These are phyloP conservation scores for Ustilago trichophora DNA, from an alignment of 1,284 basidiomycete genomes.

Conservation along the genomic window DNA sequence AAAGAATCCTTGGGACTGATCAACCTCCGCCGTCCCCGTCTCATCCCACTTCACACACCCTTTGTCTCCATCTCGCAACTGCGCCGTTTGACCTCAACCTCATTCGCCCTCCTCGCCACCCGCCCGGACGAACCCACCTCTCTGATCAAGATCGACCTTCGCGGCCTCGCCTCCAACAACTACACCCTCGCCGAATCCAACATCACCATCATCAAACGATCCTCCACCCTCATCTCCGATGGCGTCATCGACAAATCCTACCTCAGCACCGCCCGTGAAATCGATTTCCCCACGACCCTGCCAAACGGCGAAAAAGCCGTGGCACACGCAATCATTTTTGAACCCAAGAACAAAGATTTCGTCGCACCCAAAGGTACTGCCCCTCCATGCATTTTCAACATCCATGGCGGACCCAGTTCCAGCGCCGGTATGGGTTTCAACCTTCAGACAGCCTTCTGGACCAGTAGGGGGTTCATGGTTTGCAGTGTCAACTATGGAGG, in stretches of 20 bases:
- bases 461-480: constrained; percentile 68
- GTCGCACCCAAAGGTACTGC: constrained; percentile 70
- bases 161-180: constrained; percentile 13
- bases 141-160: constrained; percentile 37
- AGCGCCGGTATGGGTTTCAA: constrained; percentile 69
- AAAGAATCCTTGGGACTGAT: constrained; percentile 34
- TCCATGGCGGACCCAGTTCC: constrained; percentile 76
- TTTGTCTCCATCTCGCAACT: constrained; percentile 41
- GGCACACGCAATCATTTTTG: constrained; percentile 72
- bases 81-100: constrained; percentile 21
- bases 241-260: constrained; percentile 33
- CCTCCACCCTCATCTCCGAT: constrained; percentile 31
- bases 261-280: constrained; percentile 32
- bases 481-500: constrained; percentile 78
- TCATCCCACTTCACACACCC: constrained; percentile 31
- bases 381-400: constrained; percentile 74
- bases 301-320: constrained; percentile 39
- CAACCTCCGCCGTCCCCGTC: constrained; percentile 34
- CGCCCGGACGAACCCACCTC: constrained; percentile 31
- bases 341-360: constrained; percentile 74
- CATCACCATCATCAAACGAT: constrained; percentile 42
- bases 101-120: constrained; percentile 38
- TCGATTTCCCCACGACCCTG: constrained; percentile 57
- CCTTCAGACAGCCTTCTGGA: constrained; percentile 71
- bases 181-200: constrained; percentile 13